These are phyloP conservation scores for Reutealis trisperma DNA, from an alignment of 345 rosid genomes.

Conservation along the genomic window DNA sequence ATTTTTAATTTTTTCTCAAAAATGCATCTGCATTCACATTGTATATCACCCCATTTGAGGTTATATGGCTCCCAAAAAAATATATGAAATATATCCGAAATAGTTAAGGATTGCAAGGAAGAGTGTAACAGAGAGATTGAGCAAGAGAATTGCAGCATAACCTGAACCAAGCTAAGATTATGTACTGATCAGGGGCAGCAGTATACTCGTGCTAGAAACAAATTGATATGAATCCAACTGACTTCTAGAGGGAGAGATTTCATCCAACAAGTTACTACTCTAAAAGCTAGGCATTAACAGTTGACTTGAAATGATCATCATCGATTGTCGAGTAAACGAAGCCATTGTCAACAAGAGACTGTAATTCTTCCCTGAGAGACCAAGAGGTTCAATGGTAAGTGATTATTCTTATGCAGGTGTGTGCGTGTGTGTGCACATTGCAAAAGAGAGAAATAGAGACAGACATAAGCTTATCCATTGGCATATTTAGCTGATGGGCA, in stretches of 20 bases:
- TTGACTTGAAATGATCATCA: conserved; percentile 68
- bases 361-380: conserved; percentile 64
- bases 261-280: not conserved
- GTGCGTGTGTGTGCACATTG: not conserved
- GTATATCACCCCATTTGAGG: no score
- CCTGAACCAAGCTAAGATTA: not conserved
- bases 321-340: conserved; percentile 62
- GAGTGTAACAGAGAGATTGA: not conserved
- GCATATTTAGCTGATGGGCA: conserved; percentile 60
- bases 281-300: conserved; percentile 44
- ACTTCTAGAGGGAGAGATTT: conserved; percentile 1
- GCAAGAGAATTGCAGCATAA: not conserved
- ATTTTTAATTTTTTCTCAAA: no score
- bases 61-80: no score
- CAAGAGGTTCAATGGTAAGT: not conserved
- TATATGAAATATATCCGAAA: no score
- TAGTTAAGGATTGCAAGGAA: no score
- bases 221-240: not conserved
- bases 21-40: no score
- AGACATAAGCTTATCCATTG: conserved; percentile 62
- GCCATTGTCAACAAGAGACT: conserved; percentile 57
- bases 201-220: not conserved
- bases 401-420: not conserved
- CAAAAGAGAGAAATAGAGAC: conserved; percentile 26
- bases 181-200: not conserved